These are phyloP conservation scores for Daldinia vernicosa DNA, from an alignment of 495 filamentous ascomycete genomes.

Conservation along the genomic window DNA sequence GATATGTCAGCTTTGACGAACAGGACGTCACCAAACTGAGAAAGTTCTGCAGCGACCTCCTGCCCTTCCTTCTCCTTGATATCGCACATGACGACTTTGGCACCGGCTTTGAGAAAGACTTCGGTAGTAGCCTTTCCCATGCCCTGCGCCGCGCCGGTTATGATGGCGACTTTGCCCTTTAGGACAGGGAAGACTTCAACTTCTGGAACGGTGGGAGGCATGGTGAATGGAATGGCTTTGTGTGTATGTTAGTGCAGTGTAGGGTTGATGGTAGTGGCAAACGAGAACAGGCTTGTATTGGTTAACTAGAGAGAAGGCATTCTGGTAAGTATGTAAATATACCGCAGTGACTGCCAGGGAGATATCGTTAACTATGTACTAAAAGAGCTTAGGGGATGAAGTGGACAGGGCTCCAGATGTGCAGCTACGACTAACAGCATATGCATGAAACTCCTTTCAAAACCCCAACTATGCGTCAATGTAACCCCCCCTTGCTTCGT, in stretches of 20 bases:
- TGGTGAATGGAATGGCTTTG: not conserved
- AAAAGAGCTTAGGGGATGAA: not conserved
- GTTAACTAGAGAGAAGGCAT: not conserved
- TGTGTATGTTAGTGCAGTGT: not conserved
- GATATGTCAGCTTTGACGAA: conserved; percentile 46
- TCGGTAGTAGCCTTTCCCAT: conserved; percentile 57
- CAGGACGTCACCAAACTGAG: conserved; percentile 24
- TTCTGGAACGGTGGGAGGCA: conserved; percentile 20
- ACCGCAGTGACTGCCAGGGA: not conserved
- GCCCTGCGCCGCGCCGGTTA: conserved; percentile 56
- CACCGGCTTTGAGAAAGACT: conserved; percentile 47
- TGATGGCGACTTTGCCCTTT: conserved; percentile 41
- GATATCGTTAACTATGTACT: not conserved
- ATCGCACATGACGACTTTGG: conserved; percentile 54
- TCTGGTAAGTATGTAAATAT: not conserved
- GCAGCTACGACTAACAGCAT: not conserved
- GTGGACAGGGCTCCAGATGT: not conserved
- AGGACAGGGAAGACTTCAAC: conserved; percentile 31
- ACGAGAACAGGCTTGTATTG: not conserved
- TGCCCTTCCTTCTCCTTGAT: conserved; percentile 48
- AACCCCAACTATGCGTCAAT: not conserved
- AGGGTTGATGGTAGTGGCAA: not conserved
- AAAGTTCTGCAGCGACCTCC: not conserved
- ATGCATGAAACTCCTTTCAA: not conserved
- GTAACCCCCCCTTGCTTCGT: not conserved